These are phyloP conservation scores for Vigna trinervia DNA, from an alignment of 306 rosid species.

Conservation along the genomic window DNA sequence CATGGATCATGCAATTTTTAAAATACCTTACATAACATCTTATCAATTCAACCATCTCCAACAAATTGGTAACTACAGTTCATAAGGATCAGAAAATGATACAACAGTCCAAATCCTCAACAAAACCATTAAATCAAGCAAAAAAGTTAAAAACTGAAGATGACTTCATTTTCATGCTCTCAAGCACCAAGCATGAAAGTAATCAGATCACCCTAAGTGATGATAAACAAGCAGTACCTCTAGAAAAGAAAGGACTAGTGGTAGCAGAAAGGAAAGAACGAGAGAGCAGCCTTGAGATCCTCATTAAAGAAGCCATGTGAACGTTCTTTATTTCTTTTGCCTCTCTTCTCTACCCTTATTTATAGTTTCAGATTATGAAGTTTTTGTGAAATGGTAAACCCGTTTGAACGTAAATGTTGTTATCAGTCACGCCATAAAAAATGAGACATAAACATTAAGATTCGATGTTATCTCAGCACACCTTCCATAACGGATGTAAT, in stretches of 20 bases:
- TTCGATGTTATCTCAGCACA: no score
- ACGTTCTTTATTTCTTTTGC: neutral
- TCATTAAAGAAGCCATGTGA: constrained; percentile 55
- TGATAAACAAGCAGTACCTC: constrained; percentile 49
- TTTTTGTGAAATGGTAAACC: neutral
- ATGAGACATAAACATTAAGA: no score
- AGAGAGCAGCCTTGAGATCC: constrained; percentile 57
- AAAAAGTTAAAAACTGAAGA: neutral
- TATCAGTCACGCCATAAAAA: no score
- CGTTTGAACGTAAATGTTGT: no score
- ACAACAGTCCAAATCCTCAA: neutral
- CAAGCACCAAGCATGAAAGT: neutral
- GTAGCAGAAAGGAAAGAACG: constrained; percentile 56
- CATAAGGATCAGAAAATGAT: neutral
- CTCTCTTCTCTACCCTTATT: neutral
- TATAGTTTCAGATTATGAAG: neutral
- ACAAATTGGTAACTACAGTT: neutral
- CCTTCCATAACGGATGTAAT: no score
- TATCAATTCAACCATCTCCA: constrained; percentile 15
- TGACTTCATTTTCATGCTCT: neutral
- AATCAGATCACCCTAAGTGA: neutral
- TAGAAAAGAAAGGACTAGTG: constrained; percentile 46
- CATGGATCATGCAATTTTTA: neutral
- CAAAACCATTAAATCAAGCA: neutral
- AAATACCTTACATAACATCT: neutral